Conservation (phyloP, 768 basidiomycete species). For the Mrakia blollopis region DNA sequence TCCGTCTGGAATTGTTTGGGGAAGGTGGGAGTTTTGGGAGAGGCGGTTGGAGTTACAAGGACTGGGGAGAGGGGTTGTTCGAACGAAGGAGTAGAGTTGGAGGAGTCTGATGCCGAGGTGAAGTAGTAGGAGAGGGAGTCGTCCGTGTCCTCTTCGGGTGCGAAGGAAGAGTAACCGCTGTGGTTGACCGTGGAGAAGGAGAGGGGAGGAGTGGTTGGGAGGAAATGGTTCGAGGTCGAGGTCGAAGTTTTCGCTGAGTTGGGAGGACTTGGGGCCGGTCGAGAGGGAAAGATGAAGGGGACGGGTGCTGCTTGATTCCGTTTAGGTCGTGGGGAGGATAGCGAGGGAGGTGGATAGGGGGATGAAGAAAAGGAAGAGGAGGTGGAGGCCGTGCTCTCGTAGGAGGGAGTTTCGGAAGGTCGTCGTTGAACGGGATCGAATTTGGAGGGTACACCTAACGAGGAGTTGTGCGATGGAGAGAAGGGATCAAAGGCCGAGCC, state of each 20-base stretch:
- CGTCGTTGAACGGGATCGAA: not conserved
- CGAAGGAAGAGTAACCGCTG: not conserved
- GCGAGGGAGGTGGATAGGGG: not conserved
- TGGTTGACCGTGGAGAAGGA: too few relatives aligned
- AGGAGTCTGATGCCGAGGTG: not conserved
- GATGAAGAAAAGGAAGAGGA: conserved; percentile 3
- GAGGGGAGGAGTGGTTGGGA: not conserved
- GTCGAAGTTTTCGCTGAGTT: not conserved
- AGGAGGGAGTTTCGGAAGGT: not conserved
- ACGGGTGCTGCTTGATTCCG: not conserved
- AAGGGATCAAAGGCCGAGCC: not conserved
- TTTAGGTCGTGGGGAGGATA: not conserved
- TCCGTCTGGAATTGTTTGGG: not conserved
- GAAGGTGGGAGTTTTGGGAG: not conserved
- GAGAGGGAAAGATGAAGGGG: conserved; percentile 3
- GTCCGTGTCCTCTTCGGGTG: not conserved
- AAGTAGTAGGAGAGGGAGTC: conserved; percentile 5
- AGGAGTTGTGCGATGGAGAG: not conserved
- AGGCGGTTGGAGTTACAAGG: conserved; percentile 6
- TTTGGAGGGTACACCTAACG: not conserved
- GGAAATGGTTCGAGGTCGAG: not conserved
- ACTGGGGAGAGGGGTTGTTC: not conserved
- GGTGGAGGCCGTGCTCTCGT: not conserved
- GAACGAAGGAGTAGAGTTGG: not conserved
- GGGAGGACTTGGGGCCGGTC: not conserved